These are phyloP conservation scores for Arthrinium puccinioides DNA, from an alignment of 2,329 filamentous ascomycete genomes.

Conservation along the genomic window DNA sequence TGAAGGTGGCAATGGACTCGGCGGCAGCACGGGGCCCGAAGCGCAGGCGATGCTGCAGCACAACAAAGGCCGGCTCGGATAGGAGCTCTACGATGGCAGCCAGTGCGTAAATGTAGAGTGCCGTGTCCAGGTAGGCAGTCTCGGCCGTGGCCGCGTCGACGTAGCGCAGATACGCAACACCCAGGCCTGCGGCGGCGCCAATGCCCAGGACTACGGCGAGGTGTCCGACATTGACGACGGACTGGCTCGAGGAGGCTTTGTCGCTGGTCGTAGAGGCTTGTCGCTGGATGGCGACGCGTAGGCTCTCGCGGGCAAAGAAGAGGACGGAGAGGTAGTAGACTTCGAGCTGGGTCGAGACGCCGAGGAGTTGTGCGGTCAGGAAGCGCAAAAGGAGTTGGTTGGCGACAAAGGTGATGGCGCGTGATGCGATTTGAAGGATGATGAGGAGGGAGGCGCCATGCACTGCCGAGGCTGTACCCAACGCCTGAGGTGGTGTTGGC, in stretches of 20 bases:
- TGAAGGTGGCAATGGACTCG: slow-evolving; percentile 74
- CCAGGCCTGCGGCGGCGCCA: slow-evolving; percentile 56
- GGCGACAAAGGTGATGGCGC: slow-evolving; percentile 79
- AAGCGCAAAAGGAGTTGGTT: slow-evolving; percentile 89
- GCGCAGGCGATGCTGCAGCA: slow-evolving; percentile 73
- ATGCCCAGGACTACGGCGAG: slow-evolving; percentile 65
- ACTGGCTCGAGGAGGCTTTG: slow-evolving; percentile 47
- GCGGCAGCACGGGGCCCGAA: slow-evolving; percentile 76
- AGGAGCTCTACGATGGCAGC: slow-evolving; percentile 66
- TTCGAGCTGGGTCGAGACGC: slow-evolving; percentile 82
- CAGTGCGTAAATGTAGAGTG: slow-evolving; percentile 47
- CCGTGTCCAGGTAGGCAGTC: slow-evolving; percentile 55
- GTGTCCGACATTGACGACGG: slow-evolving; percentile 83
- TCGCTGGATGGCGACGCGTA: slow-evolving; percentile 86
- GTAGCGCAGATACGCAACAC: slow-evolving; percentile 57
- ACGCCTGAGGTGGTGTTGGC: too few relatives aligned
- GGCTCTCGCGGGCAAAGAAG: slow-evolving; percentile 86
- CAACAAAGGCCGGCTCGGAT: slow-evolving; percentile 82
- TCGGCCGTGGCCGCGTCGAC: slow-evolving; percentile 37
- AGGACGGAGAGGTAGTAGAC: slow-evolving; percentile 89
- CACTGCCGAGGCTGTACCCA: slow-evolving; percentile 38
- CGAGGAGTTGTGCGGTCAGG: slow-evolving; percentile 76
- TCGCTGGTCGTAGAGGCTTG: slow-evolving; percentile 36
- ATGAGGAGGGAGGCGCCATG: slow-evolving; percentile 81
- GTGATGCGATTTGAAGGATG: slow-evolving; percentile 78